These are phyloP conservation scores for Amphirosellinia nigrospora DNA, from an alignment of 495 filamentous ascomycete genomes.

Conservation along the genomic window DNA sequence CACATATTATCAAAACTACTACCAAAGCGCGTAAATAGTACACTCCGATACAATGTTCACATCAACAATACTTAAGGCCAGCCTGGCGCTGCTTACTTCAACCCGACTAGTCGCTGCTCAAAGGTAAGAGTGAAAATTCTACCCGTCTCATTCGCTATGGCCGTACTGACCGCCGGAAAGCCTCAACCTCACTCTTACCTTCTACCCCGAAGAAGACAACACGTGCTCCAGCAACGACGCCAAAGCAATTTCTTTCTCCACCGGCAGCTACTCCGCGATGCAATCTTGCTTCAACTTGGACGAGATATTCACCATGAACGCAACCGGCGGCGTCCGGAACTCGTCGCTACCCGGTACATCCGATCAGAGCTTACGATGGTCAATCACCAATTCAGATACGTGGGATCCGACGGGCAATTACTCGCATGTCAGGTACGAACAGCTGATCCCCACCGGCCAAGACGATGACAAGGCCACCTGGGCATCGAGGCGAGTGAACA, in stretches of 20 bases:
- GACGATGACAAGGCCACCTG: neutral
- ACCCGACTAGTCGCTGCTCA: slow-evolving; percentile 12
- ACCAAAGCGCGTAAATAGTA: too few relatives aligned
- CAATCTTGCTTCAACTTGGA: slow-evolving; percentile 2
- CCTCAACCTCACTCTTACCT: slow-evolving; percentile 7
- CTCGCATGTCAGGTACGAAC: slow-evolving; percentile 15
- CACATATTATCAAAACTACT: too few relatives aligned
- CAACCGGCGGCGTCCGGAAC: slow-evolving; percentile 7
- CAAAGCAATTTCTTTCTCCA: slow-evolving; percentile 14
- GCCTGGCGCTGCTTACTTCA: slow-evolving; percentile 9
- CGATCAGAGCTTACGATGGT: neutral
- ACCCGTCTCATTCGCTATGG: neutral
- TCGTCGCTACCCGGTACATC: neutral
- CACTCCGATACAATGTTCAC: slow-evolving; percentile 9
- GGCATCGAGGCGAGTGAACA: slow-evolving; percentile 11
- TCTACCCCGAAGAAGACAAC: slow-evolving; percentile 8
- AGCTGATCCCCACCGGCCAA: neutral
- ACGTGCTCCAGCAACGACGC: neutral
- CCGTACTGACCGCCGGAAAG: slow-evolving; percentile 8
- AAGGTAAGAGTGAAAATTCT: slow-evolving; percentile 9
- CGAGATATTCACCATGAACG: slow-evolving; percentile 2
- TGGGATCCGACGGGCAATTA: slow-evolving; percentile 6
- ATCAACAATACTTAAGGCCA: slow-evolving; percentile 3
- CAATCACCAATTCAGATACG: slow-evolving; percentile 1
- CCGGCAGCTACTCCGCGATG: neutral